phyloP scores from a whole-genome alignment of 768 basidiomycete genomes.

The Pluteus cervinus region DNA sequence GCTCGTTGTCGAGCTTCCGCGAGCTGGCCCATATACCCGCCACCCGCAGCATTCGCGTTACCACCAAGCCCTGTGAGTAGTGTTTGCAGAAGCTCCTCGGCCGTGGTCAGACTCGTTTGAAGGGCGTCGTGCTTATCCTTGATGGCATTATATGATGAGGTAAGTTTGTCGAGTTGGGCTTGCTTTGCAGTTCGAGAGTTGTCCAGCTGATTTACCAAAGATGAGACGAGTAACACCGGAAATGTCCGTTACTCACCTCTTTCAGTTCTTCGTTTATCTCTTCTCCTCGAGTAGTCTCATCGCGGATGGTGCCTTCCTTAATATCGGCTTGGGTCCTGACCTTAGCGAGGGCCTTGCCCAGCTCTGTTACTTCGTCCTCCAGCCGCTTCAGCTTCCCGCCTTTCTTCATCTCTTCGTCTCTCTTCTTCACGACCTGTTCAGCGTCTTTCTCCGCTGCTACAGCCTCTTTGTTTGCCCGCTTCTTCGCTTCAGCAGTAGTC shows the following conservation, averaged over 20 bases:
- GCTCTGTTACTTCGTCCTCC: conserved; percentile 70
- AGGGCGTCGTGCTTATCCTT: conserved; percentile 65
- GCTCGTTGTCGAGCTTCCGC: conserved; percentile 74
- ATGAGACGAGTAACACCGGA: background rate
- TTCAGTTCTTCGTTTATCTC: conserved; percentile 49
- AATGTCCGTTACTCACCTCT: conserved; percentile 39
- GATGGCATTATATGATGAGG: conserved; percentile 48
- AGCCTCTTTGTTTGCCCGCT: conserved; percentile 46
- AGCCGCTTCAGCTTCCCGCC: conserved; percentile 88
- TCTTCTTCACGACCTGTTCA: conserved; percentile 59
- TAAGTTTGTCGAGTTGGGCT: conserved; percentile 48
- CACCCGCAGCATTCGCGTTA: conserved; percentile 51
- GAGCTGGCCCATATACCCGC: conserved; percentile 96
- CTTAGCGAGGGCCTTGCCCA: conserved; percentile 80
- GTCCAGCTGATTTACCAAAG: conserved; percentile 39
- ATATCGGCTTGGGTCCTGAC: conserved; percentile 82
- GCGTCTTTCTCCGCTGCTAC: conserved; percentile 64
- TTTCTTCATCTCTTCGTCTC: conserved; percentile 86
- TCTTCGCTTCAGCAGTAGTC: conserved; percentile 37
- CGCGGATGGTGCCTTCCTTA: conserved; percentile 64
- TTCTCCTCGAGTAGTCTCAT: conserved; percentile 63
- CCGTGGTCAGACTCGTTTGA: conserved; percentile 55
- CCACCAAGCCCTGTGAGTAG: conserved; percentile 83
- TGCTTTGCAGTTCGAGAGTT: conserved; percentile 53
- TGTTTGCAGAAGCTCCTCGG: conserved; percentile 93